phyloP scores from a whole-genome alignment of 140 eudicot genomes.

The Flaveria floridana region DNA sequence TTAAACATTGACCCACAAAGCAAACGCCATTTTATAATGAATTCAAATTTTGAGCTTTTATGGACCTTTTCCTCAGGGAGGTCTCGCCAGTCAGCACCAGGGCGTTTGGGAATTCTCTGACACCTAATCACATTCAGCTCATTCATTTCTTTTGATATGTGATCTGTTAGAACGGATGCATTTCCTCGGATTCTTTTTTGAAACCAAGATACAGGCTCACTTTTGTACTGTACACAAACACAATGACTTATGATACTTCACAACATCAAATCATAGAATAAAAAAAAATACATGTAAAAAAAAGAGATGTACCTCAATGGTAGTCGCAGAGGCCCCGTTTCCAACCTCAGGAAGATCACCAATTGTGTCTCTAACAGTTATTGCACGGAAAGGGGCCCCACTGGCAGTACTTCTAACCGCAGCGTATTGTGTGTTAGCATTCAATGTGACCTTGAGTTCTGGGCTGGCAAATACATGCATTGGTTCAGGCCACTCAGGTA shows the following conservation, averaged over 20 bases:
- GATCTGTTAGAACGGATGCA: constrained; percentile 51
- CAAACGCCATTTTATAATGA: neutral
- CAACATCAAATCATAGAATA: neutral
- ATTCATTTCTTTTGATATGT: constrained; percentile 80
- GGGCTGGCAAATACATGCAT: constrained; percentile 85
- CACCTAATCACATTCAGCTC: constrained; percentile 74
- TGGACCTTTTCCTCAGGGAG: constrained; percentile 74
- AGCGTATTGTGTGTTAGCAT: constrained; percentile 51
- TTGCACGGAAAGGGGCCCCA: constrained; percentile 79
- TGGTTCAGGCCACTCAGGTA: constrained; percentile 88
- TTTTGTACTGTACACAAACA: constrained; percentile 46
- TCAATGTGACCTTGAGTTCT: constrained; percentile 51
- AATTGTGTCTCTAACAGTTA: constrained; percentile 75
- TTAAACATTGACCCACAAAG: neutral
- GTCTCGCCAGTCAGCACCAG: constrained; percentile 85
- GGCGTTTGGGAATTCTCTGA: constrained; percentile 67
- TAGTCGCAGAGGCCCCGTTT: constrained; percentile 58
- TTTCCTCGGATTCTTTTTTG: constrained; percentile 67
- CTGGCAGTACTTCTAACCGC: constrained; percentile 72
- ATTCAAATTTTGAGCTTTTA: neutral
- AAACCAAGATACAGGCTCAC: constrained; percentile 66
- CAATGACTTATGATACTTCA: constrained; percentile 16
- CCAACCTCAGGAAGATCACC: constrained; percentile 74
- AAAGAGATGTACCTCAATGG: constrained; percentile 37
- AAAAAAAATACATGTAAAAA: neutral